These are phyloP conservation scores for Aspergillus proliferans DNA, from an alignment of 2,329 filamentous ascomycete species.

Conservation along the genomic window DNA sequence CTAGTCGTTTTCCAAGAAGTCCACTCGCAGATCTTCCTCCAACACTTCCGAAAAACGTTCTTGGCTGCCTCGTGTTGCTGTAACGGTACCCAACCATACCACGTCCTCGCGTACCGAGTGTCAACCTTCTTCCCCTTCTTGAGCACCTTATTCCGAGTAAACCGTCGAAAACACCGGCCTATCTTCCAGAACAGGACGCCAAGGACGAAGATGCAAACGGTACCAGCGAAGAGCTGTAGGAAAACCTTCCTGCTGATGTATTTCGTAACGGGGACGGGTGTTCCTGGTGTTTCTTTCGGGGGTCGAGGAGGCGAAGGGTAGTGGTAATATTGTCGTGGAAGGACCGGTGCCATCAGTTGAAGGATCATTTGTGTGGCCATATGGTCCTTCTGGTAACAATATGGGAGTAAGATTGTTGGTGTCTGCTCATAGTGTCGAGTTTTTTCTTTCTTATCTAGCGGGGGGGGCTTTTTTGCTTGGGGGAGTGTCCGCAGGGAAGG, in stretches of 20 bases:
- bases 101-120: slow-evolving; percentile 34
- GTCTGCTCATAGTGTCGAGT: neutral
- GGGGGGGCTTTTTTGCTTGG: neutral
- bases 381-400: slow-evolving; percentile 18
- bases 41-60: slow-evolving; percentile 12
- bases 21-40: slow-evolving; percentile 18
- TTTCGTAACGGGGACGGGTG: slow-evolving; percentile 16
- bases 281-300: slow-evolving; percentile 18
- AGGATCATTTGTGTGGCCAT: slow-evolving; percentile 3
- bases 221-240: slow-evolving; percentile 29
- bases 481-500: neutral
- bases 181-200: slow-evolving; percentile 35
- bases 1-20: slow-evolving; percentile 30
- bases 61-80: slow-evolving; percentile 27
- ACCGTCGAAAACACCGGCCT: slow-evolving; percentile 30
- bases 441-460: too few species aligned
- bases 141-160: slow-evolving; percentile 30
- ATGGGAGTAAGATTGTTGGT: neutral
- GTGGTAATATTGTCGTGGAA: slow-evolving; percentile 18
- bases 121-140: slow-evolving; percentile 22
- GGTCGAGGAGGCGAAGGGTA: slow-evolving; percentile 20
- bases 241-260: slow-evolving; percentile 26
- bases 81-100: slow-evolving; percentile 37
- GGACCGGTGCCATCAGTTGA: slow-evolving; percentile 26
- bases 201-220: slow-evolving; percentile 32